These are phyloP conservation scores for Apophysomyces ossiformis DNA, from an alignment of 371 early-diverging fungal species.

Conservation along the genomic window DNA sequence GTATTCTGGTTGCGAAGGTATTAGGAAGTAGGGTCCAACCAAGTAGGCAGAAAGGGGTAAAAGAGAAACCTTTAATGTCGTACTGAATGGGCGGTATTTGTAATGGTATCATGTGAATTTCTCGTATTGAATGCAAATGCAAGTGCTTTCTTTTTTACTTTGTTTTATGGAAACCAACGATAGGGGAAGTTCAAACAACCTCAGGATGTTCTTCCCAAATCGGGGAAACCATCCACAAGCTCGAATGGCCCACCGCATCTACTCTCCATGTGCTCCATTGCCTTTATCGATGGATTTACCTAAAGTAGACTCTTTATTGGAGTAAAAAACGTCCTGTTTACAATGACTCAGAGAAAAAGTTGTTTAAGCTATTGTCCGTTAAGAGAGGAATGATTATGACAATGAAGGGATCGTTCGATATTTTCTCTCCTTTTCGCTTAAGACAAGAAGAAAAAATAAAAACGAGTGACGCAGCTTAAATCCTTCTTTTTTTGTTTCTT, in stretches of 20 bases:
- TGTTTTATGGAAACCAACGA: too few species aligned
- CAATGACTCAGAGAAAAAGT: too few species aligned
- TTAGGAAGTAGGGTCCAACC: background rate
- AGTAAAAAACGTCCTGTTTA: too few species aligned
- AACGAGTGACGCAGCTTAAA: background rate
- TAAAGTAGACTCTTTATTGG: too few species aligned
- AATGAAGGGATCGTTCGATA: background rate
- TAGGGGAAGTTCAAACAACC: background rate
- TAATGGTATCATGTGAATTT: slow-evolving; percentile 5
- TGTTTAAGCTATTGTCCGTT: too few species aligned
- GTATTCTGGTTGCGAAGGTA: background rate
- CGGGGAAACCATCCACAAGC: background rate
- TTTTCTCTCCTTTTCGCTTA: background rate
- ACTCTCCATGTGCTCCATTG: too few species aligned
- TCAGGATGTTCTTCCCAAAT: background rate
- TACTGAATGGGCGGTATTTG: slow-evolving; percentile 2
- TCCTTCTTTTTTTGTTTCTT: slow-evolving; percentile 13
- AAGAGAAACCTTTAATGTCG: background rate
- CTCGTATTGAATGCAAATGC: background rate
- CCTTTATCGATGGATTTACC: too few species aligned
- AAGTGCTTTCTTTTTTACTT: too few species aligned
- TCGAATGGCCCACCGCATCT: too few species aligned
- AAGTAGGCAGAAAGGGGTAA: background rate
- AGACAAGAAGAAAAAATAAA: background rate
- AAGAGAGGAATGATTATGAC: too few species aligned